Percentiles rank a stretch among this genome's conserved stretches.
phyloP scores from a whole-genome alignment of 805 yeast species.

The Yamadazyma paraphyllophila region DNA sequence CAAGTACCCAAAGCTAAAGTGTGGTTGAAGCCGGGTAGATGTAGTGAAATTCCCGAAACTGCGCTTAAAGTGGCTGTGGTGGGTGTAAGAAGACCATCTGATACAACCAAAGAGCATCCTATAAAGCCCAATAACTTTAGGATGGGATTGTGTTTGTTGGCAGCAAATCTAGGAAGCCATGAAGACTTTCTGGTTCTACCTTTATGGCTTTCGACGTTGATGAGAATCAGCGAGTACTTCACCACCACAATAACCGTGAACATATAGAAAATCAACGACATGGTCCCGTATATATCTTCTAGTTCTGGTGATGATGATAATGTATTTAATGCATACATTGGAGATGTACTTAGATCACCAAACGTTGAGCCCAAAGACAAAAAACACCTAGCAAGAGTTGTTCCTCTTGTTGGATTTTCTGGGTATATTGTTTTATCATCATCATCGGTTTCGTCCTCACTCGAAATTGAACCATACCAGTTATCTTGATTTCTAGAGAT shows the following conservation, averaged over 20 bases:
- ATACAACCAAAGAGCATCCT: conserved; percentile 56
- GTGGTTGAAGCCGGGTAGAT: neutral
- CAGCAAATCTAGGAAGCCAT: conserved; percentile 44
- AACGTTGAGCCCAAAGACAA: conserved; percentile 61
- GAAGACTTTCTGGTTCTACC: too few species aligned
- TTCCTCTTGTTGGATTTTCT: neutral
- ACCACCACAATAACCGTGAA: conserved; percentile 52
- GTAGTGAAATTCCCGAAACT: conserved; percentile 48
- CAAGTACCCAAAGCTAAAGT: neutral
- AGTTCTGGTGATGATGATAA: conserved; percentile 20
- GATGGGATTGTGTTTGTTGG: neutral
- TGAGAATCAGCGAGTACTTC: conserved; percentile 51
- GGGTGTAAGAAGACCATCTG: conserved; percentile 63
- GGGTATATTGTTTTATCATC: neutral
- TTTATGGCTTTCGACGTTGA: conserved; percentile 38
- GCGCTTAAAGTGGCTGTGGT: conserved; percentile 62
- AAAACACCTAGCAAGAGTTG: conserved; percentile 11
- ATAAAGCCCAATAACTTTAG: conserved; percentile 35
- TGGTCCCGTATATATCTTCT: conserved; percentile 47
- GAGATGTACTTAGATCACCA: conserved; percentile 64
- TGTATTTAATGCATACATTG: conserved; percentile 48
- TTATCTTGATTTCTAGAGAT: too few species aligned
- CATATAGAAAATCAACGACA: conserved; percentile 53
- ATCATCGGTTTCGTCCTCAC: conserved; percentile 21
- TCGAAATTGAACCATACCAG: conserved; percentile 49